Conservation (phyloP, 495 filamentous ascomycete species). For the Hyphodiscus hymeniophilus region DNA sequence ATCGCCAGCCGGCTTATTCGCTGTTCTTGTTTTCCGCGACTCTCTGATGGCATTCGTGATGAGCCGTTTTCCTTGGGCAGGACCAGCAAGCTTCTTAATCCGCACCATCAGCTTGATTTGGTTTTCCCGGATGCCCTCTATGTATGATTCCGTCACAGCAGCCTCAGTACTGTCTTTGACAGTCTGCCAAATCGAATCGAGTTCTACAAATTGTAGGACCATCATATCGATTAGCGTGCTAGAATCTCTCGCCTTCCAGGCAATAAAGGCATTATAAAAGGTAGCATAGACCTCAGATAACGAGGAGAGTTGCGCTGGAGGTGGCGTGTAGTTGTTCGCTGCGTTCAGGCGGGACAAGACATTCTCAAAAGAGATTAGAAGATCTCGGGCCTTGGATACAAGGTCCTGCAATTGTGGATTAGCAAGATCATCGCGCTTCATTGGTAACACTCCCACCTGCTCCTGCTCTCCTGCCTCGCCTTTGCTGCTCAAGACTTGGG, state of each 20-base stretch:
- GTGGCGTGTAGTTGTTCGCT: slow-evolving; percentile 45
- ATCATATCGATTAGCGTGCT: slow-evolving; percentile 85
- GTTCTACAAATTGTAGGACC: slow-evolving; percentile 89
- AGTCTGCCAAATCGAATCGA: slow-evolving; percentile 93
- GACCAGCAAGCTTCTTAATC: slow-evolving; percentile 82
- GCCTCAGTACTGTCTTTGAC: slow-evolving; percentile 85
- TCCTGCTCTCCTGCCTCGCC: slow-evolving; percentile 66
- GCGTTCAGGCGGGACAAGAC: slow-evolving; percentile 50
- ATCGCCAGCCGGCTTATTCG: slow-evolving; percentile 63
- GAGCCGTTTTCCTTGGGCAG: slow-evolving; percentile 71
- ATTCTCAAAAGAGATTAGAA: slow-evolving; percentile 76
- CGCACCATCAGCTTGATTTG: slow-evolving; percentile 81
- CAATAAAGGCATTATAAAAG: slow-evolving; percentile 85
- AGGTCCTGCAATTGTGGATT: slow-evolving; percentile 64
- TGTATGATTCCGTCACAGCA: slow-evolving; percentile 82
- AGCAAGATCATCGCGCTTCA: slow-evolving; percentile 42
- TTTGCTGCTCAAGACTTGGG: slow-evolving; percentile 79
- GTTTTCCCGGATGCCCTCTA: slow-evolving; percentile 87
- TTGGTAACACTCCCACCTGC: slow-evolving; percentile 47
- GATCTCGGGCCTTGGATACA: slow-evolving; percentile 77
- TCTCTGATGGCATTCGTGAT: slow-evolving; percentile 77
- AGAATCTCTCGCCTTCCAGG: slow-evolving; percentile 92
- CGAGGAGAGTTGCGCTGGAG: slow-evolving; percentile 50
- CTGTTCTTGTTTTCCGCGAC: slow-evolving; percentile 60
- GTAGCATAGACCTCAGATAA: slow-evolving; percentile 65